Percentiles rank a stretch among this genome's conserved stretches.
Evolutionary conservation across 345 rosid species (phyloP).

Genomic region (Clarkia xantiana): DNA sequence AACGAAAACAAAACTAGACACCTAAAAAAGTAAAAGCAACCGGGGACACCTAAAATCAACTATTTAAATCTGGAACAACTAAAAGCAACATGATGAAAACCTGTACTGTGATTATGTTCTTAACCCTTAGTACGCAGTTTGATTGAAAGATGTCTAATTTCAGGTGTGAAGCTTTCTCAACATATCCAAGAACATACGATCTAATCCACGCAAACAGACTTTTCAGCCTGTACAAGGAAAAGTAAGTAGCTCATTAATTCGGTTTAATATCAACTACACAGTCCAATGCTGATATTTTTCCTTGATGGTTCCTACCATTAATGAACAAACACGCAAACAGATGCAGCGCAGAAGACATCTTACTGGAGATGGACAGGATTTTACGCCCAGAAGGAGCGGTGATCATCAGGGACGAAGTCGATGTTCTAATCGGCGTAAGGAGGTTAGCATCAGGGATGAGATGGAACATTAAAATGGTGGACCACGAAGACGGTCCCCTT

Average conservation of each 20-base stretch:
- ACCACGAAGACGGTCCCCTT: constrained; percentile 97
- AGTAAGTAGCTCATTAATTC: constrained; percentile 58
- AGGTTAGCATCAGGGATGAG: constrained; percentile 73
- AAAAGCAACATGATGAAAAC: no score
- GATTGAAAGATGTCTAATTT: constrained; percentile 7
- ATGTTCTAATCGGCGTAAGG: constrained; percentile 64
- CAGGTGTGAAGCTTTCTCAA: constrained; percentile 99
- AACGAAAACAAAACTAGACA: no score
- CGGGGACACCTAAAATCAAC: no score
- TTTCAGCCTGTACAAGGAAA: constrained; percentile 78
- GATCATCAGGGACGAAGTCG: constrained; percentile 80
- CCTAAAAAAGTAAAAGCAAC: no score
- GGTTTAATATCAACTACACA: no score
- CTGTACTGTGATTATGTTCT: neutral
- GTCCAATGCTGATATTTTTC: no score
- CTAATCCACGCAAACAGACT: constrained; percentile 74
- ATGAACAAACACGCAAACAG: constrained; percentile 23
- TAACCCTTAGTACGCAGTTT: neutral
- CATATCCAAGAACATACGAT: constrained; percentile 98
- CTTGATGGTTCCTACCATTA: no score
- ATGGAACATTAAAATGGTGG: constrained; percentile 90
- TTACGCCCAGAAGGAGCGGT: constrained; percentile 96
- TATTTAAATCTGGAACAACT: no score
- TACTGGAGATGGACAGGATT: constrained; percentile 94
- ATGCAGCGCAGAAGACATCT: constrained; percentile 76